phyloP scores from a whole-genome alignment of 148 eudicot genomes.

The Beta vulgaris region DNA sequence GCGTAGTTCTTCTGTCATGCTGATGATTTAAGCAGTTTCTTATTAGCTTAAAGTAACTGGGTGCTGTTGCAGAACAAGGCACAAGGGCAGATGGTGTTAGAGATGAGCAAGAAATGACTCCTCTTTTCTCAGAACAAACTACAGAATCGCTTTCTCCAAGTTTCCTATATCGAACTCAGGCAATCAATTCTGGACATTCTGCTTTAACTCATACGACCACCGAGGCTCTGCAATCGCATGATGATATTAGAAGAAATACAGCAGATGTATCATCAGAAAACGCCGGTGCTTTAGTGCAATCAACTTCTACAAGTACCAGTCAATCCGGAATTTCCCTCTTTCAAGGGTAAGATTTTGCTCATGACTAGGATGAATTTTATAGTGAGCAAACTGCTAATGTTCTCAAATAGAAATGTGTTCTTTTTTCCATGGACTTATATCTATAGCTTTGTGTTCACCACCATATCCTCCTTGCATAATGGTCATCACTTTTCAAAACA shows the following conservation, averaged over 20 bases:
- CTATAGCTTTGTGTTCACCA: background rate
- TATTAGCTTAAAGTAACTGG: conserved; percentile 20
- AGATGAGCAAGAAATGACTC: conserved; percentile 47
- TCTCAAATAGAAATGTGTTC: background rate
- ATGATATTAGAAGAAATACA: conserved; percentile 32
- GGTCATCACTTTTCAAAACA: background rate
- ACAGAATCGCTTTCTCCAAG: conserved; percentile 26
- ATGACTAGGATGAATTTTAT: conserved; percentile 5
- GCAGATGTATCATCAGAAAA: conserved; percentile 36
- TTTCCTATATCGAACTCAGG: conserved; percentile 28
- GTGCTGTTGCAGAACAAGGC: conserved; percentile 30
- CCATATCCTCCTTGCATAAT: background rate
- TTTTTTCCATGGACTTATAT: background rate
- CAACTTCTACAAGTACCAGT: conserved; percentile 39
- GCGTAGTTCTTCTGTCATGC: background rate
- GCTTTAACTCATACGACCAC: conserved; percentile 31
- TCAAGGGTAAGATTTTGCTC: conserved; percentile 50
- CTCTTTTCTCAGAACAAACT: conserved; percentile 40
- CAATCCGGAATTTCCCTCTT: conserved; percentile 63
- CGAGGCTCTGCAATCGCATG: conserved; percentile 39
- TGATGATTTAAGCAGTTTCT: background rate
- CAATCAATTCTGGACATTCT: conserved; percentile 33
- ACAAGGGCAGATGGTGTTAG: conserved; percentile 23
- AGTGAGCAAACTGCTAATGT: conserved; percentile 10
- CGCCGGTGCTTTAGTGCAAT: conserved; percentile 32